Evolutionary conservation across 1,139 yeast species (phyloP), one percentile per base, ranked within the genome.

Genomic region (Pneumocystis oryctolagi): DNA sequence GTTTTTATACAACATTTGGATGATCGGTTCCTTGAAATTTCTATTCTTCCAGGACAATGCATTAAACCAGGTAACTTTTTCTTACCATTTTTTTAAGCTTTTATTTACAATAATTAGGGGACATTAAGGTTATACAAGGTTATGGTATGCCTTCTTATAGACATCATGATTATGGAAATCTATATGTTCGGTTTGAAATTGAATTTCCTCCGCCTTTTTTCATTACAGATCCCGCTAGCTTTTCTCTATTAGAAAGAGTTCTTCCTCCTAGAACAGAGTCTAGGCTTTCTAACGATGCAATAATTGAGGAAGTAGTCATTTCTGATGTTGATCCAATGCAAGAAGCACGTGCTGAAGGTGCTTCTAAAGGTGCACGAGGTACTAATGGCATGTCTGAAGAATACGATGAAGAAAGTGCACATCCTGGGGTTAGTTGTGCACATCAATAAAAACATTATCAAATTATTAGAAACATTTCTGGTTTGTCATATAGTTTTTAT

Each of bases 81-180:
- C 9, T 4, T 12, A 25, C 12, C 20, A 18, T 6, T 47, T 0
- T 4, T 25, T 4, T 47, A 25, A 25, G 3, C 14, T 12, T 12
- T 20, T 47, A 25, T 9, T 47, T 47, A 47, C 2, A 47, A 25
- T 47, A 47, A 25, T 47, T 47, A 47, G 55, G 55, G 2, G 75
- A 79, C 59, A 78, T 85, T 70, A 89, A 89, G 77, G 89, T 89
- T 64, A 78, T 92, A 69, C 94, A 87, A 71, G 88, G 85, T 71
- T 90, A 90, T 77, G 99, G 99, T 84, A 92, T 92, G 98, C 95
- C 95, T 3, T 79, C 82, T 39, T 81, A 82, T 73, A 73, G 77
- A 57, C 75, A 71, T 64, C 78, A 75, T 69, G 70, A 72, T 68
- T 74, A 66, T 67, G 86, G 86, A 57, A 78, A 81, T 72, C 71